Evolutionary conservation across 768 basidiomycete genomes (phyloP), one percentile per base, ranked within the genome.

Genomic region (Nidularia sp.): DNA sequence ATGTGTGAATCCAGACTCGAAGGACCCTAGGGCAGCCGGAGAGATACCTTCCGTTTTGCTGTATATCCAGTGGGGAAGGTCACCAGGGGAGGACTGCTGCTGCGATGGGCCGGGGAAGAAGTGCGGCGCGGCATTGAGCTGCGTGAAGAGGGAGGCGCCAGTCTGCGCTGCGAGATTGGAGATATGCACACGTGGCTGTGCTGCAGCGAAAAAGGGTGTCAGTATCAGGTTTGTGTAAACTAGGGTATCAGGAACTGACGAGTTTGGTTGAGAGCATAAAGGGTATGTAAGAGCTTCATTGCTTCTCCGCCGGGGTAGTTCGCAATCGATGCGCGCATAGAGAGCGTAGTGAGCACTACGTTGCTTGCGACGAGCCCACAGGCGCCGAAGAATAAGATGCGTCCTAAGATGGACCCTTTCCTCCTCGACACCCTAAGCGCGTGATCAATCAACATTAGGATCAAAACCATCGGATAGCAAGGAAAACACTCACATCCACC

Each of bases 301-400:
- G 94, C 90, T 8, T 76, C 64, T 0, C 93, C 94, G 1, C 97
- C 97, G 1, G 97, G 93, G 62, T 99, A 98, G 67, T 98, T 99
- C 47, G 63, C 61, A 32, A 76, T 71, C 1, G 92, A 93, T 0
- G 87, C 74, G 47, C 60, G 62, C 0, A 82, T 80, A 7, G 81
- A 72, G 32, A 89, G 54, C 5, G 65, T 47, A 0, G 88, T 90
- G 6, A 75, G 61, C 2, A 70, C 35, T 3, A 81, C 47, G 60
- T 95, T 94, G 50, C 69, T 56, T 0, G 64, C 52, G 8, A 95
- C 50, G n/a, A 80, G 55, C 13, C 71, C 73, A n/a, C 73, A 57
- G 1, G 84, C 68, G 12, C 64, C 57, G 1, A 86, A 63, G 60
- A 77, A 73, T 3, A 69, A 48, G 0, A 90, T 36, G 9, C 73